A percentile compares a stretch with the other conserved stretches of the same genome.
phyloP scores from a whole-genome alignment of 2,329 filamentous ascomycete genomes.

The Graphiopsis chlorocephala region DNA sequence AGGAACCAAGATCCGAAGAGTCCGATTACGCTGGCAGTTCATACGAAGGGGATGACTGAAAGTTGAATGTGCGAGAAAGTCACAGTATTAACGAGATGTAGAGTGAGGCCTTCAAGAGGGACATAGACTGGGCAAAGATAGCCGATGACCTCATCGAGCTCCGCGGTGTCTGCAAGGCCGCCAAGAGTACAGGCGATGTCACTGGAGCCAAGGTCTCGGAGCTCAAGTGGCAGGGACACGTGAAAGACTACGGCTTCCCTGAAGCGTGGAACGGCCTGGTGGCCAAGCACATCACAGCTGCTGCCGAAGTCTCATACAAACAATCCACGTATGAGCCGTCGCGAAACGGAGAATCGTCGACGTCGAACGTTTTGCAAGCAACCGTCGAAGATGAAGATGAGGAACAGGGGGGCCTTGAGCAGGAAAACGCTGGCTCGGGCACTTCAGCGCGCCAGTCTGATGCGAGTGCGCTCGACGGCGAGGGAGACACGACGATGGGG shows the following conservation, averaged over 20 bases:
- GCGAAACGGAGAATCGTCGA: too few relatives aligned
- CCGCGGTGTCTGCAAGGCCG: neutral
- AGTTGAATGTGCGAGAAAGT: neutral
- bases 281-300: neutral
- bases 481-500: too few relatives aligned
- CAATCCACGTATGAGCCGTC: too few relatives aligned
- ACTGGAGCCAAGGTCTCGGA: neutral
- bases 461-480: too few relatives aligned
- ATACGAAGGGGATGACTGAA: neutral
- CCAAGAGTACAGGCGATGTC: neutral
- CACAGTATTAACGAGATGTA: neutral
- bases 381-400: too few relatives aligned
- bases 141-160: neutral
- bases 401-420: too few relatives aligned
- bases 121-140: neutral
- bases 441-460: too few relatives aligned
- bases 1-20: neutral
- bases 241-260: neutral
- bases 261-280: neutral
- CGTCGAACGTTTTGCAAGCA: too few relatives aligned
- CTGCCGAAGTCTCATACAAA: neutral
- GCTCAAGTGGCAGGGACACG: neutral
- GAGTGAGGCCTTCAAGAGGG: neutral
- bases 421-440: too few relatives aligned
- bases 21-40: neutral